Conservation (phyloP, 805 yeast genomes). For the Kodamaea nitidulidarum region DNA sequence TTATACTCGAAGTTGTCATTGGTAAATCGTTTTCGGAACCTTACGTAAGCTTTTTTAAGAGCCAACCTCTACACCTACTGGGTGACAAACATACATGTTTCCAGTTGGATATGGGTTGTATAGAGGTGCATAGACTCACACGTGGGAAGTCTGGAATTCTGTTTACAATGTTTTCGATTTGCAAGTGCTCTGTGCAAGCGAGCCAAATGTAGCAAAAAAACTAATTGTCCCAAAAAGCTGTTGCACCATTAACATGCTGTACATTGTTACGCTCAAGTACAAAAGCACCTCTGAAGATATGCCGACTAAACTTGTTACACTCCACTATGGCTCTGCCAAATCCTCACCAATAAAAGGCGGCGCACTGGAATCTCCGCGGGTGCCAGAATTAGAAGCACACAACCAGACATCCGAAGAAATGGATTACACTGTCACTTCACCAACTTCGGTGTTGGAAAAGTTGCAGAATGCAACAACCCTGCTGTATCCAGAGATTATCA, state of each 20-base stretch:
- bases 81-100: too few relatives aligned
- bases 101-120: too few relatives aligned
- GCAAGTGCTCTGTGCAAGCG: too few relatives aligned
- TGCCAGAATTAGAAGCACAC: background rate
- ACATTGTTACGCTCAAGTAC: conserved; percentile 7
- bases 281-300: conserved; percentile 2
- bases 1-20: conserved; percentile 23
- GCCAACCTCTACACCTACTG: too few relatives aligned
- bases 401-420: background rate
- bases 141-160: too few relatives aligned
- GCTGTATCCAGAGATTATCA: background rate
- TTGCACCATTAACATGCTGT: conserved; percentile 1
- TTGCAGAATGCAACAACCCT: background rate
- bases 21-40: background rate
- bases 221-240: conserved; percentile 1
- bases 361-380: background rate
- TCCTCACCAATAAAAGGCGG: background rate
- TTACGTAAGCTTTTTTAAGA: background rate
- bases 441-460: background rate
- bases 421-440: background rate
- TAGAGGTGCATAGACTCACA: too few relatives aligned
- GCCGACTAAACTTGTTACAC: conserved; percentile 5
- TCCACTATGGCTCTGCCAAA: conserved; percentile 6
- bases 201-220: conserved; percentile 1
- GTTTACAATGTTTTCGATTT: too few relatives aligned